Conservation (phyloP, 495 filamentous ascomycete species). For the Pyronema domesticum region DNA sequence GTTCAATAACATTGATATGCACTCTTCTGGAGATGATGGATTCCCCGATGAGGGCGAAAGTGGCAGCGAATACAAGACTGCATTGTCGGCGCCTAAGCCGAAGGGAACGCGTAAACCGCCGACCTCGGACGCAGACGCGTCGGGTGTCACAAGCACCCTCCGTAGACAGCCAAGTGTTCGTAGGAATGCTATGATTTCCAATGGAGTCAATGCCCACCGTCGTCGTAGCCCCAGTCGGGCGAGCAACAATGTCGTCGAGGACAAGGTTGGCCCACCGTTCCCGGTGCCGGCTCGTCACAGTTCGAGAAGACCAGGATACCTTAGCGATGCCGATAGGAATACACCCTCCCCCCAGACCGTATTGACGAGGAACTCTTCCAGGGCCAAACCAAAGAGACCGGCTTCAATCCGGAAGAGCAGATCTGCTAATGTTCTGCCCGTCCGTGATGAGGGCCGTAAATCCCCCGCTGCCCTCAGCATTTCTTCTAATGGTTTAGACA, state of each 20-base stretch:
- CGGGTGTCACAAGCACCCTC: neutral
- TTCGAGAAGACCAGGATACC: conserved; percentile 54
- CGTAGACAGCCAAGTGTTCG: conserved; percentile 38
- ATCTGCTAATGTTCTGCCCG: conserved; percentile 55
- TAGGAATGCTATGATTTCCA: conserved; percentile 56
- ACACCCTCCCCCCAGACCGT: conserved; percentile 46
- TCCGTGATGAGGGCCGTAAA: conserved; percentile 35
- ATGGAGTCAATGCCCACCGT: conserved; percentile 50
- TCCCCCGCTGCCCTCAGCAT: conserved; percentile 49
- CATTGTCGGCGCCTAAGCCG: conserved; percentile 40
- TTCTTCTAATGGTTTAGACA: conserved; percentile 48
- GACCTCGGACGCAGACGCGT: conserved; percentile 6
- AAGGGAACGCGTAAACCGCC: conserved; percentile 16
- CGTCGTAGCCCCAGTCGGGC: conserved; percentile 62
- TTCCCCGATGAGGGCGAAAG: conserved; percentile 39
- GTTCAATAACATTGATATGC: conserved; percentile 16
- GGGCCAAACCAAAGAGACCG: conserved; percentile 8
- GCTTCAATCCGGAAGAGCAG: conserved; percentile 57
- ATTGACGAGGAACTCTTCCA: conserved; percentile 11
- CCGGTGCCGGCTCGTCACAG: conserved; percentile 80
- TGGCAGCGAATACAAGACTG: conserved; percentile 45
- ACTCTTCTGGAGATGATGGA: conserved; percentile 22
- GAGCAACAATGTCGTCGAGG: conserved; percentile 36
- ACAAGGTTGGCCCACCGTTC: conserved; percentile 49
- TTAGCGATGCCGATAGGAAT: conserved; percentile 46